A percentile compares a stretch with the other conserved stretches of the same genome.
These are phyloP conservation scores for Talaromyces sp. DNA, from an alignment of 2,329 filamentous ascomycete genomes.

Conservation along the genomic window DNA sequence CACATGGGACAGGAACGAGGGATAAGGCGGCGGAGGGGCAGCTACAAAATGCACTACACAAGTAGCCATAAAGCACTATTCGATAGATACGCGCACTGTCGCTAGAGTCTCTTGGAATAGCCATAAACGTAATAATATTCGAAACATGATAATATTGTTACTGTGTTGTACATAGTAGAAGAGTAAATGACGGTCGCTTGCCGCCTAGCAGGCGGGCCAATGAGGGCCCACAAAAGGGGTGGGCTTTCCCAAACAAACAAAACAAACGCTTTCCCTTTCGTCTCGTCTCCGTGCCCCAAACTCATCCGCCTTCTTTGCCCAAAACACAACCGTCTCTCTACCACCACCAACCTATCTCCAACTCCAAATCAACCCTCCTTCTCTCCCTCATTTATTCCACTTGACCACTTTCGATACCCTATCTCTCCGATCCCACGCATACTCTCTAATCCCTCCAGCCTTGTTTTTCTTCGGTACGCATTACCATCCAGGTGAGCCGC, in stretches of 20 bases:
- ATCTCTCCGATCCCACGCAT: slow-evolving; percentile 19
- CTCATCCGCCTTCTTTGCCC: slow-evolving; percentile 14
- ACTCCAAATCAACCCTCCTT: slow-evolving; percentile 20
- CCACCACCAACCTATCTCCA: slow-evolving; percentile 22
- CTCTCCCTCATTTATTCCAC: slow-evolving; percentile 20
- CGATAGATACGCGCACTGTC: background rate
- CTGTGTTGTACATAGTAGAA: background rate
- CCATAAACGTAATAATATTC: background rate
- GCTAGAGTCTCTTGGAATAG: background rate
- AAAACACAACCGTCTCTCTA: slow-evolving; percentile 21
- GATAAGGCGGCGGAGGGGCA: background rate
- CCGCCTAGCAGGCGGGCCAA: slow-evolving; percentile 17
- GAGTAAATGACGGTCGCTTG: slow-evolving; percentile 3
- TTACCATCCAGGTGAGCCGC: slow-evolving; percentile 20
- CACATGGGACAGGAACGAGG: background rate
- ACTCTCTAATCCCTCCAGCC: slow-evolving; percentile 20
- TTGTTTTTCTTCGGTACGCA: slow-evolving; percentile 18
- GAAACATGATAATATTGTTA: background rate
- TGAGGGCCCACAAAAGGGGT: slow-evolving; percentile 7
- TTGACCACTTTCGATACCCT: slow-evolving; percentile 16
- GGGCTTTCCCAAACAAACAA: slow-evolving; percentile 11
- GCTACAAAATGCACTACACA: background rate
- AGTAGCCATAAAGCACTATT: background rate
- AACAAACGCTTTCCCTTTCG: slow-evolving; percentile 12
- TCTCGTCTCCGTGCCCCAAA: background rate